Evolutionary conservation across 2,329 filamentous ascomycete genomes (phyloP), one percentile per base, ranked within the genome.

Genomic region (Colletotrichum sidae): DNA sequence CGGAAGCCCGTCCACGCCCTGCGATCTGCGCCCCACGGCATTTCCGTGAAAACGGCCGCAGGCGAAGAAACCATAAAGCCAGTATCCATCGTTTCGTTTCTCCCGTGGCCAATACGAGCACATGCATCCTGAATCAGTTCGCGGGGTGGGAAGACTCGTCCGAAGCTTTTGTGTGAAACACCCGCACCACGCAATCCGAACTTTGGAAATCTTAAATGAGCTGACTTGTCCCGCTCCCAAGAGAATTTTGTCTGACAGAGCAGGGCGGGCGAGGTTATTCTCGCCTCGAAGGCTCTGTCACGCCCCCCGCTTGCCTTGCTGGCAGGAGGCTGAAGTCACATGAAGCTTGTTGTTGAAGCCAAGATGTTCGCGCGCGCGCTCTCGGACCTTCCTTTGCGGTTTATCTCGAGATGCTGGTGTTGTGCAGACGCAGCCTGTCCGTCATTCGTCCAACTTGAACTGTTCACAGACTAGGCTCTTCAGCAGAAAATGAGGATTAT

Each of bases 191-290:
- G 17, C 55, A 37, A 52, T 61, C 56, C 51, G 61, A 61, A 52
- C 45, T 55, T 50, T n/a, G 34, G 34, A 64, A 65, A 60, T 51
- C 55, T 54, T 51, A 55, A 55, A 60, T 55, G 37, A 34, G 45
- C 61, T 51, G 61, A 65, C 50, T 55, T 55, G 49, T 17, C 8
- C 61, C 17, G 45, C 50, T 35, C 50, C 61, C 55, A 51, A 50
- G 55, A 17, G 49, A 49, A 49, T 42, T 8, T 53, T 8, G 42
- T 65, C 52, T 56, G 52, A 56, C 60, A 50, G 33, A 49, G 55
- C 60, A 53, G 58, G 17, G 37, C 47, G 17, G 54, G 54, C 55
- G 55, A 34, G 49, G 39, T 53, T 35, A 47, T 53, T 34, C 33
- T 17, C 25, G 25, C 8, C 45, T 34, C n/a, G 46, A 33, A 11